phyloP scores from a whole-genome alignment of 2,329 filamentous ascomycete genomes.

The Colletotrichum godetiae region DNA sequence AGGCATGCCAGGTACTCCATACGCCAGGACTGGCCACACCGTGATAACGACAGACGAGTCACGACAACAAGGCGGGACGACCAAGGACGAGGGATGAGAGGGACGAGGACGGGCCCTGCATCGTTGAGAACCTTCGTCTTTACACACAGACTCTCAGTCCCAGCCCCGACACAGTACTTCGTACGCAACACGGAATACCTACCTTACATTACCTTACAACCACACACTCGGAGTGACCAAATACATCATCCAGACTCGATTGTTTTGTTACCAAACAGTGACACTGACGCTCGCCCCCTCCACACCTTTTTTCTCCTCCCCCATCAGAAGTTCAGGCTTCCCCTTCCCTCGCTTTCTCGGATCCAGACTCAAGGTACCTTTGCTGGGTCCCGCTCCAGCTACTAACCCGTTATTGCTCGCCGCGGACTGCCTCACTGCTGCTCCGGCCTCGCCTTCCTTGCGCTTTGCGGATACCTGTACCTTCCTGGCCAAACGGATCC shows the following conservation, averaged over 20 bases:
- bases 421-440: background rate
- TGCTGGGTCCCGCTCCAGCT: background rate
- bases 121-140: background rate
- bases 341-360: background rate
- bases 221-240: no score
- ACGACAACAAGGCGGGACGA: background rate
- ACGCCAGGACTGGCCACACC: background rate
- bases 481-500: background rate
- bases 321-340: no score
- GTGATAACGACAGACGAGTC: background rate
- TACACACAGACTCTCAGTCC: background rate
- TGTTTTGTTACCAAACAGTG: no score
- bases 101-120: background rate
- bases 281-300: no score
- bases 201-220: no score
- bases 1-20: background rate
- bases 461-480: background rate
- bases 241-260: background rate
- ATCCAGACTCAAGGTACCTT: background rate
- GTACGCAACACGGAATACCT: no score
- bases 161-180: background rate
- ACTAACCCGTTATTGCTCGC: conserved; percentile 1
- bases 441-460: background rate
- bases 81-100: background rate
- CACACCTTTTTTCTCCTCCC: background rate